Base-by-base conservation (phyloP, 2,329 filamentous ascomycete species). In the Aureobasidium musti region DNA sequence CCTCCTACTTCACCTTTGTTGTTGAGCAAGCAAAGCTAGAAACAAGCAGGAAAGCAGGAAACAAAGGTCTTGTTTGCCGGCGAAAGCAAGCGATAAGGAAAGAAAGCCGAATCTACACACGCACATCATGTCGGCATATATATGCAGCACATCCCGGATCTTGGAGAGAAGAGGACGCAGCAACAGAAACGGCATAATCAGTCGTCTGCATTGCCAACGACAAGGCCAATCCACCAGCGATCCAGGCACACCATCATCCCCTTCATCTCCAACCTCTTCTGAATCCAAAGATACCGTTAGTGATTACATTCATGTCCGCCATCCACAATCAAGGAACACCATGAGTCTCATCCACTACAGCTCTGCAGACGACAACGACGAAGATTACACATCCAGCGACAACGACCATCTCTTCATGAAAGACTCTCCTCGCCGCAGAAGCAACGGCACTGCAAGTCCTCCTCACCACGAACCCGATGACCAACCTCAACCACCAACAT, bases 391-490 rank as follows among this genome's bases (percentile, higher is more conserved):
- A 0, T 50, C 43, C 13, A 63, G 59, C 45, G 59, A 52, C 59
- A 63, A 17, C n/a, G 59, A 63, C 33, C 59, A 63, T 35, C 33
- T 63, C 33, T 63, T 52, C 45, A 63, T 63, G 59, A 61, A 61
- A 41, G n/a, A 35, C 5, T 52, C 59, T n/a, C 59, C 59, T 2
- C 59, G 59, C 6, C 43, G 43, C 6, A 21, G 21, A 23, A 41
- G 45, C 47, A 52, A 5, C 14, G 19, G 59, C 33, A 50, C 43
- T 3, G 13, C 43, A 19, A 63, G 45, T 17, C 59, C 45, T 10
- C 23, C 33, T 2, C 33, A 21, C 33, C 33, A 11, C 37, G 30
- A 26, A 23, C n/a, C 3, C 6, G 5, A 60, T 11, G 26, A 11
- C 11, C 23, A 43, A 17, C 6, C 43, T 1, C 57, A n/a, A 8